A percentile compares a stretch with the other conserved stretches of the same genome.
Evolutionary conservation across 179 eudicot species (phyloP).

Genomic region (Beta lomatogona): DNA sequence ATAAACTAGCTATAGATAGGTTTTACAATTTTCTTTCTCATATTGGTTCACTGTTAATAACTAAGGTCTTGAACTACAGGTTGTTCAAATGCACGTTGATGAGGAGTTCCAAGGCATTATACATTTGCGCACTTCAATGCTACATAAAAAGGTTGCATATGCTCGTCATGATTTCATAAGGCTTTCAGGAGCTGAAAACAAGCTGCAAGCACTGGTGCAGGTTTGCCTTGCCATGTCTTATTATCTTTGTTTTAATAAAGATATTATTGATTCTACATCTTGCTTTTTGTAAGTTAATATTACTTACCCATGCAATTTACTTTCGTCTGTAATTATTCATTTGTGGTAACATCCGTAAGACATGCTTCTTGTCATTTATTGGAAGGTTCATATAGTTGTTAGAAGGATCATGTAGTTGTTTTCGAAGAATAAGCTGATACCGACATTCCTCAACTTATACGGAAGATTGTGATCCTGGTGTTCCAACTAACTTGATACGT

Average conservation of each 20-base stretch:
- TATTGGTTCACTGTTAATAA: slow-evolving; percentile 14
- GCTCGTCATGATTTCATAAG: slow-evolving; percentile 97
- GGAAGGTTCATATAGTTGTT: neutral
- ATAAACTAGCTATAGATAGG: neutral
- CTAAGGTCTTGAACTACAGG: slow-evolving; percentile 44
- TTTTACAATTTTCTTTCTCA: slow-evolving; percentile 1
- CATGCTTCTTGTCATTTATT: neutral
- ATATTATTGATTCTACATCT: neutral
- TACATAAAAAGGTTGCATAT: slow-evolving; percentile 90
- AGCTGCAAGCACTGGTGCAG: slow-evolving; percentile 91
- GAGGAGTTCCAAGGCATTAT: slow-evolving; percentile 92
- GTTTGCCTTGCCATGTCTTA: slow-evolving; percentile 36
- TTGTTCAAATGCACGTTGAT: slow-evolving; percentile 79
- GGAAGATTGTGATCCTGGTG: neutral
- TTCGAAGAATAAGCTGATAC: neutral
- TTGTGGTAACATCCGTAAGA: neutral
- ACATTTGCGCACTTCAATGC: slow-evolving; percentile 82
- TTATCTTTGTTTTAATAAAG: neutral
- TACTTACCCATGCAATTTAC: neutral
- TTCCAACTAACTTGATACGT: neutral
- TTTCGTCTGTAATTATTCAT: neutral
- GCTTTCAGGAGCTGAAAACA: slow-evolving; percentile 89
- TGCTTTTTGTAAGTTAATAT: neutral
- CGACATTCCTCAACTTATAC: neutral
- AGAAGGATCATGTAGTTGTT: neutral